Conservation (phyloP, 2,329 filamentous ascomycete genomes). For the Beauveria bassiana region DNA sequence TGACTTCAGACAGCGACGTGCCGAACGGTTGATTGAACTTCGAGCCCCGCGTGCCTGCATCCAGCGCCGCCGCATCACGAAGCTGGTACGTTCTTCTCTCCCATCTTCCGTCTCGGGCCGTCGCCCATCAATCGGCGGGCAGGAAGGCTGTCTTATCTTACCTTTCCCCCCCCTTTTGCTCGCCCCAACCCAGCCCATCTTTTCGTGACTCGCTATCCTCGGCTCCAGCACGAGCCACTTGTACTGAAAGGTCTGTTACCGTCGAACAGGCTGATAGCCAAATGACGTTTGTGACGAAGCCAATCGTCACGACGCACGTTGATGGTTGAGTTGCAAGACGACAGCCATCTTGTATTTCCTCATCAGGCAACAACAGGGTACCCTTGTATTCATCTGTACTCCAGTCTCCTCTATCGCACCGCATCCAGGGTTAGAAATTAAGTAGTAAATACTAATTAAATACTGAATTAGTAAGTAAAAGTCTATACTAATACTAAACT, state of each 20-base stretch:
- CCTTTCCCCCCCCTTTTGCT: neutral
- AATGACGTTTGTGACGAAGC: neutral
- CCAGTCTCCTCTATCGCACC: neutral
- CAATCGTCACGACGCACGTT: neutral
- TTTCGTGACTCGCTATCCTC: neutral
- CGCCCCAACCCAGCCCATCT: neutral
- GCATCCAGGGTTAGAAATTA: neutral
- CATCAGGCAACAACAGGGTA: neutral
- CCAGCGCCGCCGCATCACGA: neutral
- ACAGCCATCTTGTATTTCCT: neutral
- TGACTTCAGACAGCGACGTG: too few species aligned
- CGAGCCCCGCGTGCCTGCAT: neutral
- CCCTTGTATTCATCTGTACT: slow-evolving; percentile 2
- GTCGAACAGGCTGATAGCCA: too few species aligned
- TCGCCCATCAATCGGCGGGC: neutral
- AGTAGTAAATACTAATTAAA: too few species aligned
- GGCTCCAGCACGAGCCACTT: neutral
- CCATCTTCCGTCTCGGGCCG: slow-evolving; percentile 2
- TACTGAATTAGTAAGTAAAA: too few species aligned
- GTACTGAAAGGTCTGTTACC: neutral
- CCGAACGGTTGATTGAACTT: neutral
- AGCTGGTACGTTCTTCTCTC: neutral
- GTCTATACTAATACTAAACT: too few species aligned
- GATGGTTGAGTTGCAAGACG: neutral
- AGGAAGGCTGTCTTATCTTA: neutral